Evolutionary conservation across 139 green algal species (phyloP).

Genomic region (Mesotaenium endlicherianum): DNA sequence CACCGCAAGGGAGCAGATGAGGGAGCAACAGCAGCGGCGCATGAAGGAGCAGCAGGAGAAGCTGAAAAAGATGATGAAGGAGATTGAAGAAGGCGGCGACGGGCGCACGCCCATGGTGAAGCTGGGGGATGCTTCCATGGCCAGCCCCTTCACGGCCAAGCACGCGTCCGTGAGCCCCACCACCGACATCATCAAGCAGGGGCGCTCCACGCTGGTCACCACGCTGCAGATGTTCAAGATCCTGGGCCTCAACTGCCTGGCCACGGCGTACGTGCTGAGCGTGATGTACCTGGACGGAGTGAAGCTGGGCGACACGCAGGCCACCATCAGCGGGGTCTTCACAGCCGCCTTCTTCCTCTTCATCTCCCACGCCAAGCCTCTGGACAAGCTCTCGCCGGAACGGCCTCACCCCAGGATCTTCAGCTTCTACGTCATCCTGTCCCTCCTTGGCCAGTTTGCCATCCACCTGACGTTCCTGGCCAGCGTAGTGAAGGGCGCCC

Average conservation of each 20-base stretch:
- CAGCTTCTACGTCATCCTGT: constrained; percentile 87
- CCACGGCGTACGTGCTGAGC: constrained; percentile 83
- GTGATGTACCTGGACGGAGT: constrained; percentile 88
- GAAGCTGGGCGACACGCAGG: constrained; percentile 63
- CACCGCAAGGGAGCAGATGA: neutral
- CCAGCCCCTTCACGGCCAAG: constrained; percentile 64
- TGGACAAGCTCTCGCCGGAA: constrained; percentile 69
- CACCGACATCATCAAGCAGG: constrained; percentile 60
- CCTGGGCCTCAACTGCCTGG: constrained; percentile 92
- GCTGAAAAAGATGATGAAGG: constrained; percentile 38
- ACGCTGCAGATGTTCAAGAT: constrained; percentile 99
- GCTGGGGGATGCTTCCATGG: constrained; percentile 63
- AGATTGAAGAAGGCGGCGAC: constrained; percentile 39
- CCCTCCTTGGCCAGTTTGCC: constrained; percentile 87
- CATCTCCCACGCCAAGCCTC: constrained; percentile 83
- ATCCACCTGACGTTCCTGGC: constrained; percentile 77
- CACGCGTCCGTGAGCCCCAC: constrained; percentile 51
- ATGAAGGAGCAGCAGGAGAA: constrained; percentile 50
- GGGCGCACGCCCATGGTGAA: constrained; percentile 52
- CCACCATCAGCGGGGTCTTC: constrained; percentile 51
- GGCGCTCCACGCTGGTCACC: constrained; percentile 62
- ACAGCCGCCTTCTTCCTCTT: constrained; percentile 94
- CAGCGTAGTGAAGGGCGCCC: constrained; percentile 17
- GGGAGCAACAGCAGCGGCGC: constrained; percentile 8
- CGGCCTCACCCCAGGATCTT: constrained; percentile 93